phyloP scores from a whole-genome alignment of 1,139 yeast genomes.

The Saccharomyces pastorianus region DNA sequence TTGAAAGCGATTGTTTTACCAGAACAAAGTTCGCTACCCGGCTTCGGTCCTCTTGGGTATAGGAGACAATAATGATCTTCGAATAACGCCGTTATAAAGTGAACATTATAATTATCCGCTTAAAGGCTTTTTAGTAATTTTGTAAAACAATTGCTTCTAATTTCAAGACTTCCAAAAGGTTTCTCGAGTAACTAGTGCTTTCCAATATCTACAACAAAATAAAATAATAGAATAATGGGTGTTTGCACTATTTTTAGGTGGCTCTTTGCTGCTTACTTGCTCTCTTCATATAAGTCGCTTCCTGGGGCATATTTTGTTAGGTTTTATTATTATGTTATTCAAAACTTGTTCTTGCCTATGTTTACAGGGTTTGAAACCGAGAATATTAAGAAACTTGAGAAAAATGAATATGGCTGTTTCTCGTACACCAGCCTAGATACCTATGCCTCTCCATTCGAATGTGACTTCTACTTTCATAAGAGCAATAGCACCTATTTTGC shows the following conservation, averaged over 20 bases:
- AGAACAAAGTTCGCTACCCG: neutral
- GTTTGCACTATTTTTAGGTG: slow-evolving; percentile 5
- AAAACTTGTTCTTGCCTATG: slow-evolving; percentile 37
- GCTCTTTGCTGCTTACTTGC: slow-evolving; percentile 12
- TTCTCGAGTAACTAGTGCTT: neutral
- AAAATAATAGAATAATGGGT: neutral
- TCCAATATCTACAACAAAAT: neutral
- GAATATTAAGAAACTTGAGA: slow-evolving; percentile 18
- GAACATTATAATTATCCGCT: neutral
- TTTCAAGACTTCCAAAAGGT: neutral
- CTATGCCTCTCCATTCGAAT: slow-evolving; percentile 68
- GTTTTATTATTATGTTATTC: slow-evolving; percentile 45
- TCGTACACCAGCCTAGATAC: slow-evolving; percentile 41
- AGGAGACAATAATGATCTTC: neutral
- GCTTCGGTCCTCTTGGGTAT: neutral
- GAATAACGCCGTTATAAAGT: neutral
- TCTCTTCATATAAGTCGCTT: slow-evolving; percentile 46
- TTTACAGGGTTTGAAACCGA: slow-evolving; percentile 19
- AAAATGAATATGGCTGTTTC: slow-evolving; percentile 32
- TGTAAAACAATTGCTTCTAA: neutral
- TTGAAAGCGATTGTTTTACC: neutral
- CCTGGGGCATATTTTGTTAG: slow-evolving; percentile 63
- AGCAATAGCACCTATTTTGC: slow-evolving; percentile 75
- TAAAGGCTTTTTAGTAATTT: neutral
- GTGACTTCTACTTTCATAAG: slow-evolving; percentile 82